Evolutionary conservation across 2,329 filamentous ascomycete genomes (phyloP), one percentile per base, ranked within the genome.

Genomic region (Trichoderma atrobrunneum): DNA sequence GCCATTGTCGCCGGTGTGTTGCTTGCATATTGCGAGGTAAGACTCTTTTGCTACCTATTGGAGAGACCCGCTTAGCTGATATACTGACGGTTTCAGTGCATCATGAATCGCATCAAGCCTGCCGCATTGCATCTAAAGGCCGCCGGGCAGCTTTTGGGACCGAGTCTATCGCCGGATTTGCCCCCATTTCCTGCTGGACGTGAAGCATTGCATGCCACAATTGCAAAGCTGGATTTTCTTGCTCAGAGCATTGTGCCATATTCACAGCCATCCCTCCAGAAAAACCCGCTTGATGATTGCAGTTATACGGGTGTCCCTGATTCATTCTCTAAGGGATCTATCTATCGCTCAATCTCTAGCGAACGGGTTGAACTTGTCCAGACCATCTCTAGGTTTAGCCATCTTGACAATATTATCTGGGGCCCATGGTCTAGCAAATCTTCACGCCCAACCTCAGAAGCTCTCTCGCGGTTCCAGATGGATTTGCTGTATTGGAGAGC

Each of bases 351-450:
- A 32, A 5, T 59, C 16, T 32, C 56, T 1, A n/a, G 28, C 28
- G 56, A 59, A 32, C 16, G 56, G 8, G 56, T 59, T 5, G 26
- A 59, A 59, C 56, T 59, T 11, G 7, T 59, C 28, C 56, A 59
- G 26, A 59, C 6, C 26, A 59, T 59, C 5, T 59, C 56, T 5
- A 32, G 28, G 0, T 32, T n/a, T 30, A 59, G 32, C 7, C 26
- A 59, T n/a, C 28, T 59, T n/a, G 56, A 59, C 7, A 59, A 59
- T 18, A 59, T 59, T 12, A 59, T 59, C 1, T 59, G 56, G 56
- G 56, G 56, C 16, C 56, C 56, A 59, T 59, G 56, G 56, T 59
- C 56, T 32, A 32, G 28, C 28, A 59, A 30, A n/a, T 30, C 56
- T 32, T 59, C 56, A 5, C 56, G 56, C 10, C 56, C 56, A 30